A percentile compares a stretch with the other conserved stretches of the same genome.
phyloP scores from a whole-genome alignment of 176 grass and related monocot species.

The Rhipidocladum racemiflorum region DNA sequence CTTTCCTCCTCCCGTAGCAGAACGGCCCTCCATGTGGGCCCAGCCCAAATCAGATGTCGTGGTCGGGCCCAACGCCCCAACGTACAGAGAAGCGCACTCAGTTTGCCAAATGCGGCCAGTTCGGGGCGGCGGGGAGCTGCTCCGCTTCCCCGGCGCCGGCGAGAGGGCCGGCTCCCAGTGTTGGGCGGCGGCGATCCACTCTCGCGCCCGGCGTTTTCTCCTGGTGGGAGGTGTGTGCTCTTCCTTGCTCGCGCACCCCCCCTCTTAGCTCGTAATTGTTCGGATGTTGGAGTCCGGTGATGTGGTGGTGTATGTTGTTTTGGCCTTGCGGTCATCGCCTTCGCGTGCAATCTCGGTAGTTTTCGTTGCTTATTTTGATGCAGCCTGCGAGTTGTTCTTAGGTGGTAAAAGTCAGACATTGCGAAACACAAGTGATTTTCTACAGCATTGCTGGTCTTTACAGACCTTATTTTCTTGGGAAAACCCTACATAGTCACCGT shows the following conservation, averaged over 20 bases:
- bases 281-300: neutral
- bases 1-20: neutral
- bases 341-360: neutral
- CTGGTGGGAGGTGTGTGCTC: slow-evolving; percentile 24
- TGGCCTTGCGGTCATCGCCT: neutral
- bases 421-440: neutral
- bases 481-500: neutral
- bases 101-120: neutral
- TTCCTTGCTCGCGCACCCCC: neutral
- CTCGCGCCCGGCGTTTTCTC: neutral
- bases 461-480: neutral
- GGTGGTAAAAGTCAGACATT: neutral
- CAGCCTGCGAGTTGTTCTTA: neutral
- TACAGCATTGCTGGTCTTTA: neutral
- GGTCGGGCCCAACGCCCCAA: neutral
- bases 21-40: neutral
- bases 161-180: neutral
- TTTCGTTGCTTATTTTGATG: neutral
- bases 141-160: neutral
- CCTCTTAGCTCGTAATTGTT: neutral
- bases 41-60: neutral
- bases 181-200: neutral
- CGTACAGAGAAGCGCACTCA: neutral
- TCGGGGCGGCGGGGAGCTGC: neutral
- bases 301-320: neutral